Conservation (phyloP, 768 basidiomycete genomes). For the Lentinula sp. region DNA sequence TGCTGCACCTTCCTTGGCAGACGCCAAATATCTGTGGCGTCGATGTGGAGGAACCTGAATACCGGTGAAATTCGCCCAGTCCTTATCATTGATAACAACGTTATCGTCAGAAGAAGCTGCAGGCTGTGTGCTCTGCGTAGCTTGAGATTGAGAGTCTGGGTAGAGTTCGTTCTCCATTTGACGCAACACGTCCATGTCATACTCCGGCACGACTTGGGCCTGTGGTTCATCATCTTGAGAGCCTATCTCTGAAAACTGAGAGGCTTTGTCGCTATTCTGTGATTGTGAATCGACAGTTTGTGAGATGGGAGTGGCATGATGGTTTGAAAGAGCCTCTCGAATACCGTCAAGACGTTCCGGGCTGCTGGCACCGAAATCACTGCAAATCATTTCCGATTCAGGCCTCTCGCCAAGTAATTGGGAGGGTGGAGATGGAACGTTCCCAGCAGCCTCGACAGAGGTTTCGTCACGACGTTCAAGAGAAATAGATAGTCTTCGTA, state of each 20-base stretch:
- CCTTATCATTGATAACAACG: background rate
- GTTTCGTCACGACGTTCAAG: background rate
- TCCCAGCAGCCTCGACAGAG: background rate
- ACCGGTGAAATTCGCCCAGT: background rate
- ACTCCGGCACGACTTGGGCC: background rate
- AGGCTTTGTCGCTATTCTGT: background rate
- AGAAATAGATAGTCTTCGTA: background rate
- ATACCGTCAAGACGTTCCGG: background rate
- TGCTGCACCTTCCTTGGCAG: background rate
- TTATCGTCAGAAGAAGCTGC: background rate
- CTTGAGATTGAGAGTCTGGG: background rate
- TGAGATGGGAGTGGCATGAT: background rate
- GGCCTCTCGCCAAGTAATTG: background rate
- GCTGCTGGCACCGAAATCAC: background rate
- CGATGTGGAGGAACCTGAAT: background rate
- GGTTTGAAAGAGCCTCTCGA: background rate
- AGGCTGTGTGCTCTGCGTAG: conserved; percentile 1
- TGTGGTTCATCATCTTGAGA: background rate
- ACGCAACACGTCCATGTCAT: background rate
- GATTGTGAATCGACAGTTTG: background rate
- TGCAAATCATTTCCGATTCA: background rate
- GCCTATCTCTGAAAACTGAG: background rate
- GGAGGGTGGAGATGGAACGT: background rate
- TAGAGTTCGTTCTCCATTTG: background rate
- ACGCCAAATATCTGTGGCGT: background rate